phyloP scores from a whole-genome alignment of 495 filamentous ascomycete genomes.

The Penicillium tannophilum region DNA sequence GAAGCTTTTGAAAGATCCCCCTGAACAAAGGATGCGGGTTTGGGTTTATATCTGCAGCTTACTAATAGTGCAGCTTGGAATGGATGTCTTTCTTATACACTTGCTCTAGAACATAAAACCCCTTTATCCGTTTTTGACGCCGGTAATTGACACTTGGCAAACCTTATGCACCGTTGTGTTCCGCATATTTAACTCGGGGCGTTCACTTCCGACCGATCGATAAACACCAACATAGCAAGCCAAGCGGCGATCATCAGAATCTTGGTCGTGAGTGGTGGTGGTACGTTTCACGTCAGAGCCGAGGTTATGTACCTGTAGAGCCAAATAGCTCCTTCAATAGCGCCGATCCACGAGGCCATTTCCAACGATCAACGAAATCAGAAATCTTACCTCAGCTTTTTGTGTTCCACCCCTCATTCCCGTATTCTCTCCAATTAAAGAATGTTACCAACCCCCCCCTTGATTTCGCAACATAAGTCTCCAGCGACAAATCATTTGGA shows the following conservation, averaged over 20 bases:
- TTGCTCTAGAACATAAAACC: no score
- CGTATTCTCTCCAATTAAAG: not conserved
- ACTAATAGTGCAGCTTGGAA: no score
- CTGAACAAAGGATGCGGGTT: no score
- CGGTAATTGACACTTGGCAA: no score
- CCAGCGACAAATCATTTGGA: not conserved
- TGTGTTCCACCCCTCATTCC: constrained; percentile 1
- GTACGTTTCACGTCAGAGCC: not conserved
- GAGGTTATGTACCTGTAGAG: constrained; percentile 1
- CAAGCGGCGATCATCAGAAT: not conserved
- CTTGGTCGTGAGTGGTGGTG: not conserved
- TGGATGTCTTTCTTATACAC: no score
- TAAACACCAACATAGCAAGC: not conserved
- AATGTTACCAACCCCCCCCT: not conserved
- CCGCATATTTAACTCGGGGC: not conserved
- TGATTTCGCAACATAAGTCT: not conserved
- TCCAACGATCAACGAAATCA: not conserved
- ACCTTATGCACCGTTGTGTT: not conserved
- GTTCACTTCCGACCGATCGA: not conserved
- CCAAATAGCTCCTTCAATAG: constrained; percentile 22
- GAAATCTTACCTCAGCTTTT: constrained; percentile 13
- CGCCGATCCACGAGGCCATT: constrained; percentile 14
- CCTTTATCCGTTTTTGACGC: no score
- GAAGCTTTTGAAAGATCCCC: no score
- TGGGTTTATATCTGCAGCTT: no score